Evolutionary conservation across 108 stramenopile species (phyloP), one percentile per base, ranked within the genome.

Genomic region (Discostella pseudostelligera): DNA sequence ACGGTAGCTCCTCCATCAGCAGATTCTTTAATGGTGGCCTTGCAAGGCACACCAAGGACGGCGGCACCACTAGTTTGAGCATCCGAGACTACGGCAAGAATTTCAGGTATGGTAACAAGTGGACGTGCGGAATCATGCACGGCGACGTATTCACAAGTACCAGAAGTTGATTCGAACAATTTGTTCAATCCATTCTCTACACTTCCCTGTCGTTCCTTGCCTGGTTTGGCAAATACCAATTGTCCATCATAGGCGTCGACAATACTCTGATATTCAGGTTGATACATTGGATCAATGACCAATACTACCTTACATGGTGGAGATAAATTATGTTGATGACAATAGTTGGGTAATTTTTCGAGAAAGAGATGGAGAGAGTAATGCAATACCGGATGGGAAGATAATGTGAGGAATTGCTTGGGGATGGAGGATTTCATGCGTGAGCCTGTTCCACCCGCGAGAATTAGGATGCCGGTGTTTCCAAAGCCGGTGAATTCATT

Each of bases 81-180:
- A 65, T 94, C 89, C 24, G 56, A 24, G 7, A 94, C 75, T 19
- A 95, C 96, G 48, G 79, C 59, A 40, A 72, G 74, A 5, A 97
- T 65, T 58, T 90, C 91, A 1, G 86, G 64, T 42, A 89, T 79
- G 14, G 96, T 97, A 17, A 96, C 96, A 25, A 97, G 74, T 0
- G 96, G 96, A 21, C 96, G 78, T 32, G 96, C 96, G 29, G 87
- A 85, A 67, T 97, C 96, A 72, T 97, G 96, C 32, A 97, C 84
- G 39, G 92, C 93, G 6, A 89, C 86, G 49, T 81, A 81, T 24
- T 83, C 74, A 53, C 84, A 85, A 32, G 56, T 21, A 39, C 59
- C 19, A 54, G 36, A 37, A 10, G 78, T 70, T 22, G 83, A 16
- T 47, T 86, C 83, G 0, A 81, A 72, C 49, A 88, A 65, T 63